These are phyloP conservation scores for Insectozyma bohioensis DNA, from an alignment of 1,139 yeast genomes.

Conservation along the genomic window DNA sequence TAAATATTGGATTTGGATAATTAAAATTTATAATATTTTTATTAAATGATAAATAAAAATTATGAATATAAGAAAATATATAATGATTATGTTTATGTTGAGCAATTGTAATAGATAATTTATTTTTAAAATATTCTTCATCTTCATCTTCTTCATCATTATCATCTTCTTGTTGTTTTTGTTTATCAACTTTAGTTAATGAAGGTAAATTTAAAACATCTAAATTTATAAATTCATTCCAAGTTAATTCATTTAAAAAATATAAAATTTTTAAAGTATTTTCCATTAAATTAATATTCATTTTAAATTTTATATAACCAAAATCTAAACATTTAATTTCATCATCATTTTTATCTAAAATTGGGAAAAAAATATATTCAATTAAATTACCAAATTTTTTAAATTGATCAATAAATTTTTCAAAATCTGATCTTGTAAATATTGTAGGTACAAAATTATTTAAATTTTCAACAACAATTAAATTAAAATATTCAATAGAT, in stretches of 20 bases:
- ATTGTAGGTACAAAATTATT: conserved; percentile 26
- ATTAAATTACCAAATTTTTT: conserved; percentile 34
- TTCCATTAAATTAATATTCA: conserved; percentile 20
- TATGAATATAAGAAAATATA: conserved; percentile 18
- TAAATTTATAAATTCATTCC: conserved; percentile 26
- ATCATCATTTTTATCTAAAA: conserved; percentile 16
- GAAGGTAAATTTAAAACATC: conserved; percentile 11
- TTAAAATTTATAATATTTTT: conserved; percentile 7
- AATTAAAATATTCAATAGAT: conserved; percentile 20
- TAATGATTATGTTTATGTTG: conserved; percentile 43
- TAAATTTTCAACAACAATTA: conserved; percentile 47
- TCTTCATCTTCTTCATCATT: conserved; percentile 11
- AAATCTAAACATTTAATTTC: conserved; percentile 22
- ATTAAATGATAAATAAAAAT: conserved; percentile 11
- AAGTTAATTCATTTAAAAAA: conserved; percentile 28
- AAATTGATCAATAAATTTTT: conserved; percentile 31
- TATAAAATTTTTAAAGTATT: conserved; percentile 32
- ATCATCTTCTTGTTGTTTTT: conserved; percentile 16
- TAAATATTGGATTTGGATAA: conserved; percentile 16
- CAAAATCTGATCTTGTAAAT: conserved; percentile 18
- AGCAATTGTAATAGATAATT: conserved; percentile 31
- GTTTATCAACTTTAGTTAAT: conserved; percentile 10
- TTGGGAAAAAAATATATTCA: conserved; percentile 48
- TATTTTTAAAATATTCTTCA: conserved; percentile 6
- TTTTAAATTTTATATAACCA: conserved; percentile 33